phyloP scores from a whole-genome alignment of 148 eudicot species.

The Rhododendron henanense region DNA sequence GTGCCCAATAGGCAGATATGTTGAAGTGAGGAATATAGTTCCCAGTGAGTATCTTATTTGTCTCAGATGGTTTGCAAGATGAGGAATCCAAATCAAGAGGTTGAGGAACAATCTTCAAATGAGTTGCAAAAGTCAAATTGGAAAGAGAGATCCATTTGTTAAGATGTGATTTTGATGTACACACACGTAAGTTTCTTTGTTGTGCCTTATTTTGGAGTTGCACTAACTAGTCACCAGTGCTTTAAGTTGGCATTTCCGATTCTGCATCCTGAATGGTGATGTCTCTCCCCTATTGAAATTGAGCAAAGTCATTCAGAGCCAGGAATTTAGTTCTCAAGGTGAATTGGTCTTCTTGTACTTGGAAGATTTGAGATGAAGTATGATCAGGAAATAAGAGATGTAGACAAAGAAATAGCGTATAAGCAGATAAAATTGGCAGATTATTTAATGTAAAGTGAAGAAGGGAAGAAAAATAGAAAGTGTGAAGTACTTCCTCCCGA shows the following conservation, averaged over 20 bases:
- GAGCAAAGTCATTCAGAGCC: not conserved
- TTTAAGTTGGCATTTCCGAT: not conserved
- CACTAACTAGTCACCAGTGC: not conserved
- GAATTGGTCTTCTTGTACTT: not conserved
- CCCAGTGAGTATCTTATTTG: not conserved
- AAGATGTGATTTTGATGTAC: not conserved
- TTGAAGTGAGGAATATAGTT: not conserved
- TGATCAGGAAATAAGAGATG: not conserved
- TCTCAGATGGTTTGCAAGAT: not conserved
- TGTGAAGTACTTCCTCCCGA: not conserved
- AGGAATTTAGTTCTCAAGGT: not conserved
- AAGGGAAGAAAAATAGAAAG: not conserved
- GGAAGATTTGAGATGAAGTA: slow-evolving; percentile 4
- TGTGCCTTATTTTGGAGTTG: not conserved
- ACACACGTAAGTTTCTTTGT: not conserved
- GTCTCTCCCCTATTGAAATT: not conserved
- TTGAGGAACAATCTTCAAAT: not conserved
- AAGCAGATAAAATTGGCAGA: not conserved
- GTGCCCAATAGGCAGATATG: not conserved
- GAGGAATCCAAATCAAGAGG: not conserved
- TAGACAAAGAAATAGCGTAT: not conserved
- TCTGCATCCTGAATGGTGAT: not conserved
- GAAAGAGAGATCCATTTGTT: not conserved
- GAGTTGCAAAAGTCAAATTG: not conserved
- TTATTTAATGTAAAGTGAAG: not conserved